Evolutionary conservation across 768 basidiomycete genomes (phyloP), one percentile per base, ranked within the genome.

Genomic region (Boletus patriciae): DNA sequence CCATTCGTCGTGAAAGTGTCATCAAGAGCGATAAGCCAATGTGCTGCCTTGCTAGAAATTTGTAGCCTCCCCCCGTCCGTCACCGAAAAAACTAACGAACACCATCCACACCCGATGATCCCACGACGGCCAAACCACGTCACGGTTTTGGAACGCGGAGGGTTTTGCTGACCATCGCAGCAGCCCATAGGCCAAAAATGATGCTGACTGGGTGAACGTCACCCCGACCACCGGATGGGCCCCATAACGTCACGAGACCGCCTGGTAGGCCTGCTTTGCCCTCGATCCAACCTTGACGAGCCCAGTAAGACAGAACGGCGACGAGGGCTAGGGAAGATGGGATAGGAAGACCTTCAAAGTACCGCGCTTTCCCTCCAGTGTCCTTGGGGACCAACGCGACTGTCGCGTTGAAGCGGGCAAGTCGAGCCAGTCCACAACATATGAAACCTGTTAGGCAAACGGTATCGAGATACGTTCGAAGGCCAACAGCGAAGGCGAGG

Each of bases 121-220:
- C 37, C 42, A 19, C 44, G 16, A 52, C 18, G 19, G 19, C 52
- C 27, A 31, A n/a, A 25, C 43, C 47, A 41, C 49, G 34, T 80
- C 73, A 91, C 45, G 83, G 64, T 75, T 94, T 94, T 13, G 92
- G 90, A 50, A 98, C 84, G 48, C 86, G 82, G 45, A 99, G 78
- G 16, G 97, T 98, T 77, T 98, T 98, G 80, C 92, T 95, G 61
- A 99, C 91, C 96, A 99, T 98, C 46, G 91, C 89, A 16, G 94
- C 88, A 10, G 90, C 96, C 95, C 94, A 98, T 13, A 78, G 69
- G 8, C 77, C 88, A 72, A 94, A 92, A n/a, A 95, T 67, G 36
- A 91, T 59, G 66, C 86, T 86, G 41, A 86, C 85, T 38, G 83
- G 74, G 72, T 99, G 97, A 46, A 98, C 65, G 63, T 98, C 96